A percentile compares a stretch with the other conserved stretches of the same genome.
Conservation (phyloP, 2,329 filamentous ascomycete species). For the Truncatella angustata region DNA sequence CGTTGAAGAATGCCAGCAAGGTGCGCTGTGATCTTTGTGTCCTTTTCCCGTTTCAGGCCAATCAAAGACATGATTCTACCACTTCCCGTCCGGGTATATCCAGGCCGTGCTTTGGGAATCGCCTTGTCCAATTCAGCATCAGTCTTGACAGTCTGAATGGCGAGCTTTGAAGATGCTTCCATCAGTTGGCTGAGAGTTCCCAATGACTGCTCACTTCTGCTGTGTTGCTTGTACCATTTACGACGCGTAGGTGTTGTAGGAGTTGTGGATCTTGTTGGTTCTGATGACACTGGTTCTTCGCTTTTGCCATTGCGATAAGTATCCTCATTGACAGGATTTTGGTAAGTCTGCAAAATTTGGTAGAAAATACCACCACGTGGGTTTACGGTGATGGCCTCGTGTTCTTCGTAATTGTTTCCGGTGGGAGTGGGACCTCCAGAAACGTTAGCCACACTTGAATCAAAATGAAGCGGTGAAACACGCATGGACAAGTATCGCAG, state of each 20-base stretch:
- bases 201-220: slow-evolving; percentile 38
- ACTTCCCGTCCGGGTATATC: slow-evolving; percentile 36
- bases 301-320: background rate
- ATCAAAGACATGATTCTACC: slow-evolving; percentile 30
- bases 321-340: background rate
- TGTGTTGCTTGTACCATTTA: slow-evolving; percentile 43
- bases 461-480: background rate
- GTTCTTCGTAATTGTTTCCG: background rate
- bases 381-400: background rate
- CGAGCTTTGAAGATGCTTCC: slow-evolving; percentile 38
- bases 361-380: slow-evolving; percentile 5
- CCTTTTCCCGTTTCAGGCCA: slow-evolving; percentile 39
- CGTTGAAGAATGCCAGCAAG: slow-evolving; percentile 71
- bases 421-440: background rate
- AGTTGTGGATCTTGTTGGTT: slow-evolving; percentile 15
- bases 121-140: slow-evolving; percentile 4
- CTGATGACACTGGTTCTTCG: slow-evolving; percentile 26
- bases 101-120: slow-evolving; percentile 30
- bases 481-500: no score
- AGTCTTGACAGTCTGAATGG: slow-evolving; percentile 11
- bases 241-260: slow-evolving; percentile 36
- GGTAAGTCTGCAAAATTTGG: background rate
- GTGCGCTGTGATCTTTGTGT: slow-evolving; percentile 44
- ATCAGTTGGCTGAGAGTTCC: slow-evolving; percentile 46
- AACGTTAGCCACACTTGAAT: background rate